phyloP scores from a whole-genome alignment of 257 asterid species.

The Haberlea rhodopensis region DNA sequence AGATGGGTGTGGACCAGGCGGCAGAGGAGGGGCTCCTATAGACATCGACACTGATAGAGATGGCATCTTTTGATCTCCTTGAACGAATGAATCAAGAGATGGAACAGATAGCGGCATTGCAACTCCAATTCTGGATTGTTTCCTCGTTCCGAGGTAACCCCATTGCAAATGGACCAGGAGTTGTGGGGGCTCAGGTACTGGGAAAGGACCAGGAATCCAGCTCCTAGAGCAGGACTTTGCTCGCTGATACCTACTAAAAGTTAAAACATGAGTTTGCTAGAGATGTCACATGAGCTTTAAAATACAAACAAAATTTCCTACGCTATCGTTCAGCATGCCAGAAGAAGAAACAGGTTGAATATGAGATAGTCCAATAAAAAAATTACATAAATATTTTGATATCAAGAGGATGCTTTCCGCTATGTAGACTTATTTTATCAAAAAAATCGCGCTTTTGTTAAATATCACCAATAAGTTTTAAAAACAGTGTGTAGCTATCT shows the following conservation, averaged over 20 bases:
- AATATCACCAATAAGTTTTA: no score
- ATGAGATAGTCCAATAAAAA: conserved; percentile 1
- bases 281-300: neutral
- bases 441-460: no score
- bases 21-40: conserved; percentile 84
- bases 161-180: conserved; percentile 81
- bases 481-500: neutral
- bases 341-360: neutral
- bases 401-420: neutral
- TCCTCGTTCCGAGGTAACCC: conserved; percentile 87
- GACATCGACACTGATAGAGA: conserved; percentile 53
- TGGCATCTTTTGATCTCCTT: conserved; percentile 68
- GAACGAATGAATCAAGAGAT: conserved; percentile 67
- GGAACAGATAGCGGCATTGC: conserved; percentile 85
- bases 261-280: neutral
- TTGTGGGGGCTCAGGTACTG: conserved; percentile 61
- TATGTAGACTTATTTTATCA: neutral
- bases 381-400: no score
- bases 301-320: neutral
- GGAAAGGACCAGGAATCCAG: conserved; percentile 61
- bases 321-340: neutral
- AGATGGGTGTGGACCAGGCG: conserved; percentile 98
- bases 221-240: conserved; percentile 51
- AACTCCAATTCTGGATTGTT: conserved; percentile 95
- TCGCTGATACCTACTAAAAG: conserved; percentile 65